A percentile compares a stretch with the other conserved stretches of the same genome.
phyloP scores from a whole-genome alignment of 2,329 filamentous ascomycete genomes.

The Aspergillus bombycis region DNA sequence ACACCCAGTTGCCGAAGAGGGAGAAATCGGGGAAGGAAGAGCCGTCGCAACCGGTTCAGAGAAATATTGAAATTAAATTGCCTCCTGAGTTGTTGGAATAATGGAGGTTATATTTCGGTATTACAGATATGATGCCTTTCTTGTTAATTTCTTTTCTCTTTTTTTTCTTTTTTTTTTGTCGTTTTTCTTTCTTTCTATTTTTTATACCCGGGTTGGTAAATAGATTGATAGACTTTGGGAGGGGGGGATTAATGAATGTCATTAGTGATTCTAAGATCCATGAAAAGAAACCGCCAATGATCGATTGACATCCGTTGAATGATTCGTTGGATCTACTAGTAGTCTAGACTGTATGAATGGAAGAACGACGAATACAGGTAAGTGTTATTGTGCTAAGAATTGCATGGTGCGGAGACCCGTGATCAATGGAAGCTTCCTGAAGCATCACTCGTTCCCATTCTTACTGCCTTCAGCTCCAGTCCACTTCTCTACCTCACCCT shows the following conservation, averaged over 20 bases:
- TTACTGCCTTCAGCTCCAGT: slow-evolving; percentile 3
- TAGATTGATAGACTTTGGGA: neutral
- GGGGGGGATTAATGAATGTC: neutral
- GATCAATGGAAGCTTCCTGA: slow-evolving; percentile 46
- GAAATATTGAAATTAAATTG: slow-evolving; percentile 29
- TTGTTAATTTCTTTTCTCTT: too few relatives aligned
- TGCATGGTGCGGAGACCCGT: slow-evolving; percentile 8
- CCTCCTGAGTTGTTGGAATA: slow-evolving; percentile 31
- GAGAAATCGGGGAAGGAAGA: slow-evolving; percentile 27
- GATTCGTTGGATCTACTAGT: neutral
- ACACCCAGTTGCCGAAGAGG: slow-evolving; percentile 49
- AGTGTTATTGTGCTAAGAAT: neutral
- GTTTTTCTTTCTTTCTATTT: neutral
- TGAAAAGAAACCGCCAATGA: neutral
- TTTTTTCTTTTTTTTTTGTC: neutral
- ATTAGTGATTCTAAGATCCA: neutral
- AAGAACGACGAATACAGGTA: neutral
- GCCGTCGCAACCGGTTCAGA: slow-evolving; percentile 12
- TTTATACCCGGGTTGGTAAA: neutral
- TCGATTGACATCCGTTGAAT: neutral
- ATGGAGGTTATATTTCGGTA: slow-evolving; percentile 1
- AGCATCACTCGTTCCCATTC: slow-evolving; percentile 25
- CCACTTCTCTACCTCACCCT: slow-evolving; percentile 10
- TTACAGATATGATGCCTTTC: neutral
- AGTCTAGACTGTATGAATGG: neutral